phyloP scores from a whole-genome alignment of 805 yeast genomes.

The Millerago galiae region DNA sequence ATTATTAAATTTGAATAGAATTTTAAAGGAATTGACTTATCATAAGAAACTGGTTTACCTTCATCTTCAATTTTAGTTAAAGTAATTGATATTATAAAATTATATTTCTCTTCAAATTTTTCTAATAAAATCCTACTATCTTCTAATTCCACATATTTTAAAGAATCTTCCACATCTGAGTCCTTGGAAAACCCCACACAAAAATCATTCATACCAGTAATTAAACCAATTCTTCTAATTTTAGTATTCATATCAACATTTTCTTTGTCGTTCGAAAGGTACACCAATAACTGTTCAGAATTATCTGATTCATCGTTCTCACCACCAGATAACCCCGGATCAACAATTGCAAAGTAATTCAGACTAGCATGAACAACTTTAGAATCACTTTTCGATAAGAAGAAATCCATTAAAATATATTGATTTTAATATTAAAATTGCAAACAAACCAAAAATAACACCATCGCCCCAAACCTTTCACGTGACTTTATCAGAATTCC shows the following conservation, averaged over 20 bases:
- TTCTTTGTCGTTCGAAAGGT: slow-evolving; percentile 21
- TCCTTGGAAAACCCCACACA: slow-evolving; percentile 7
- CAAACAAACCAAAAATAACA: not conserved
- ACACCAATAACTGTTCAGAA: slow-evolving; percentile 27
- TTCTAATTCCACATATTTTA: slow-evolving; percentile 24
- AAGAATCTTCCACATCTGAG: not conserved
- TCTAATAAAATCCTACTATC: slow-evolving; percentile 23
- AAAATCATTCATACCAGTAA: slow-evolving; percentile 30
- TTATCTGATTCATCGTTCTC: slow-evolving; percentile 18
- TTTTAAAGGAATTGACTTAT: slow-evolving; percentile 20
- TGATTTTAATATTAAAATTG: not conserved
- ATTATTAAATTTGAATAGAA: slow-evolving; percentile 22
- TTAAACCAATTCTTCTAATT: slow-evolving; percentile 34
- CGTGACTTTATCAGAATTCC: not conserved
- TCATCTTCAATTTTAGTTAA: slow-evolving; percentile 15
- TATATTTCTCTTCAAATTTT: slow-evolving; percentile 24
- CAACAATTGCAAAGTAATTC: slow-evolving; percentile 30
- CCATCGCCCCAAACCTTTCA: not conserved
- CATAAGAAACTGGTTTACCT: slow-evolving; percentile 6
- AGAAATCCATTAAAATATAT: slow-evolving; percentile 17
- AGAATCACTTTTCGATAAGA: slow-evolving; percentile 12
- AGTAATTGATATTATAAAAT: slow-evolving; percentile 20
- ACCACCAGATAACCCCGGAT: slow-evolving; percentile 30
- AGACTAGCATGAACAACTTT: slow-evolving; percentile 12
- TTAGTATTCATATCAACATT: slow-evolving; percentile 25